Evolutionary conservation across 169 alveolate genomes (phyloP), one percentile per base, ranked within the genome.

Genomic region (Plasmodium berghei): DNA sequence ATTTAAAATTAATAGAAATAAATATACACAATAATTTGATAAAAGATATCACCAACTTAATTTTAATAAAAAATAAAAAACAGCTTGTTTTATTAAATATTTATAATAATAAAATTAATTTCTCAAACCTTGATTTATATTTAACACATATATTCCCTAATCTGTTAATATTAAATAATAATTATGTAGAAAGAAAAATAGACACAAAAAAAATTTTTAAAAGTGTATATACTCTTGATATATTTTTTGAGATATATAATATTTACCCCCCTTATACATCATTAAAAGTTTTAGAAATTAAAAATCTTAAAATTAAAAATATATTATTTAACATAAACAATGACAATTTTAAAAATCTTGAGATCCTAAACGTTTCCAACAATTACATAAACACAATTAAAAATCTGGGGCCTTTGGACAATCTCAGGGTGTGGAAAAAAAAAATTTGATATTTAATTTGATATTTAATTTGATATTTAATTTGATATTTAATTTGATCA

Each of bases 241-340:
- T 66, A 10, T 80, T 80, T 67, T 71, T 67, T 34, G 83, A 80
- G 18, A 55, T 80, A 48, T 64, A 80, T 40, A 80, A 80, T 45
- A 10, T 80, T 9, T 80, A 67, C 6, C 90, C 90, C 34, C 90
- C 90, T 1, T 80, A 80, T 48, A 80, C 90, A 12, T 59, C 90
- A n/a, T 40, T 80, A 48, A n/a, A 58, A 8, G 20, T 14, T 0
- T 72, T 80, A 3, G 90, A 80, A 67, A 80, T 80, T 40, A 80
- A 67, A 26, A 80, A 66, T n/a, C 16, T 80, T 10, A 80, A 80
- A 56, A 80, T 80, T 40, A 55, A 61, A 55, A 80, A 72, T 45
- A 80, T 80, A 45, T 49, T 80, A 22, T 80, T 80, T 58, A 46
- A 61, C 45, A 80, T 80, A 59, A 67, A 71, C 66, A 80, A 80